Evolutionary conservation across 495 filamentous ascomycete genomes (phyloP).

Genomic region (Parachaetomium inaequale): DNA sequence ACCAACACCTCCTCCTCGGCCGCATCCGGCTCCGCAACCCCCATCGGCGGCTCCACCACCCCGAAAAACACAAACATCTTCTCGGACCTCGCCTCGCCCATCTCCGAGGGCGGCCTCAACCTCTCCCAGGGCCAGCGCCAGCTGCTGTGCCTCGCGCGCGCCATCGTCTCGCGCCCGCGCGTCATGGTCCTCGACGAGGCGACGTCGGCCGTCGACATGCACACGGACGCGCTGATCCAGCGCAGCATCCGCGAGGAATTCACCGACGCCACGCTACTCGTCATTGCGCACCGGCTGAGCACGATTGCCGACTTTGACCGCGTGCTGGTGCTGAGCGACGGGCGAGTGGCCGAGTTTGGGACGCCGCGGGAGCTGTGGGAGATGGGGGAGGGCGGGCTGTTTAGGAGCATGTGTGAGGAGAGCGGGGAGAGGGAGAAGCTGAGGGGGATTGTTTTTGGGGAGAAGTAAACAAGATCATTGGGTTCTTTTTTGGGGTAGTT

Average conservation of each 20-base stretch:
- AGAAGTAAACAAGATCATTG: too few species aligned
- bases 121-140: constrained; percentile 86
- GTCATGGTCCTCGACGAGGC: constrained; percentile 91
- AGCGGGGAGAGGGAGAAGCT: constrained; percentile 67
- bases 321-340: constrained; percentile 77
- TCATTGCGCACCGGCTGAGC: constrained; percentile 82
- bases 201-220: constrained; percentile 84
- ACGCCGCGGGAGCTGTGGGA: constrained; percentile 64
- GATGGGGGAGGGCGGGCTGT: constrained; percentile 52
- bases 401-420: constrained; percentile 69
- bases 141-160: constrained; percentile 81
- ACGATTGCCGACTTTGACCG: constrained; percentile 85
- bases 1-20: constrained; percentile 33
- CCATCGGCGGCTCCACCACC: constrained; percentile 26
- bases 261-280: constrained; percentile 69
- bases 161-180: constrained; percentile 73
- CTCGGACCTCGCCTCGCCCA: constrained; percentile 54
- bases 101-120: constrained; percentile 74
- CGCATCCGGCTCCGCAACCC: constrained; percentile 26
- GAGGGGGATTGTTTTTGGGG: constrained; percentile 50
- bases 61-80: constrained; percentile 62
- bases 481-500: too few species aligned
- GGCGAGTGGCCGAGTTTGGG: constrained; percentile 70
- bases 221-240: constrained; percentile 79
- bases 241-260: constrained; percentile 78